Conservation (phyloP, 2,329 filamentous ascomycete genomes). For the Nectriaceae sp. region DNA sequence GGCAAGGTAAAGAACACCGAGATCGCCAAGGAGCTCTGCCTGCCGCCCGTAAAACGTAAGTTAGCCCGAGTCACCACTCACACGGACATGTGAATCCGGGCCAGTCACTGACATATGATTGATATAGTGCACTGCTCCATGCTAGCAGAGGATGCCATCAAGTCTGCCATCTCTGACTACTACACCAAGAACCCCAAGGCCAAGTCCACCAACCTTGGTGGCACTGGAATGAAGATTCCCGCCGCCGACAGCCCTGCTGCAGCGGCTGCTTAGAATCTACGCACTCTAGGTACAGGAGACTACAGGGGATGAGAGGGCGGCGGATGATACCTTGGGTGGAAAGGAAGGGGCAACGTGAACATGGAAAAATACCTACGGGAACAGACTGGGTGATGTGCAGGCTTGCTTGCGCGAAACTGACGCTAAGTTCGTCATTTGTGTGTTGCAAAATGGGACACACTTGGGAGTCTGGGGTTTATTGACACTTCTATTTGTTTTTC, state of each 20-base stretch:
- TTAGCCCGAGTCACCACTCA: conserved; percentile 25
- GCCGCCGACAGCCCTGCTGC: conserved; percentile 44
- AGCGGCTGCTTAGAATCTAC: conserved; percentile 28
- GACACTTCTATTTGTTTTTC: conserved; percentile 18
- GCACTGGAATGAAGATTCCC: conserved; percentile 70
- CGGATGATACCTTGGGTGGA: background rate
- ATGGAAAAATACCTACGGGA: background rate
- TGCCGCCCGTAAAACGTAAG: conserved; percentile 85
- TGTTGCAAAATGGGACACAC: conserved; percentile 4
- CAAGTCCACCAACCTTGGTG: conserved; percentile 72
- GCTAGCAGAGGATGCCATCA: conserved; percentile 90
- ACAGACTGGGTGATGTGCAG: background rate
- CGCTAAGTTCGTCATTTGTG: background rate
- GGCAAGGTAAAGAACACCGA: conserved; percentile 93
- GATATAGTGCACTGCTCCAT: conserved; percentile 81
- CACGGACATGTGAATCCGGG: conserved; percentile 5
- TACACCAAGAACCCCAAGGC: conserved; percentile 84
- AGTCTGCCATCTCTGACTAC: conserved; percentile 87
- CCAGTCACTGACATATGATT: conserved; percentile 1
- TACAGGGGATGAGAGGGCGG: background rate
- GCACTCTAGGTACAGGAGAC: background rate
- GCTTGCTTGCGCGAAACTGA: conserved; percentile 11
- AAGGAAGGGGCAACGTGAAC: background rate
- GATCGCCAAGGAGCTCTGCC: conserved; percentile 93
- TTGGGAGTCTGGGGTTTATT: conserved; percentile 29